Conservation (phyloP, 306 rosid species). For the Corylus americana region DNA sequence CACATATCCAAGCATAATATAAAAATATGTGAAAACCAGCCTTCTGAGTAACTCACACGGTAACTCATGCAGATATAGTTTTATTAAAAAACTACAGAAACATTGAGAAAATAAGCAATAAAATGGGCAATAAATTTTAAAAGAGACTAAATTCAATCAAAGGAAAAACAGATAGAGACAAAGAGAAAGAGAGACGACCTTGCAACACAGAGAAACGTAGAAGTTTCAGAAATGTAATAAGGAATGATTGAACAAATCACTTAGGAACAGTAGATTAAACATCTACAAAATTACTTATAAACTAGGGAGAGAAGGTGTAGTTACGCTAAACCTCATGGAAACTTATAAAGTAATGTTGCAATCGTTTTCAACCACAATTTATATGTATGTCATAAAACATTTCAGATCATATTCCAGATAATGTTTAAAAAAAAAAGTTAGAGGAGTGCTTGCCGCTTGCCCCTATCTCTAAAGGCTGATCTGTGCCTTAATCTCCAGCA, state of each 20-base stretch:
- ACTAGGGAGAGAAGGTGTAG: too few relatives aligned
- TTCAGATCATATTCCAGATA: too few relatives aligned
- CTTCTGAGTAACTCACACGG: not conserved
- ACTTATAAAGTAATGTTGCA: not conserved
- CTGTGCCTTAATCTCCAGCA: not conserved
- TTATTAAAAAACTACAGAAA: not conserved
- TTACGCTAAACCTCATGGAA: too few relatives aligned
- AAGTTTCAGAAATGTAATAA: not conserved
- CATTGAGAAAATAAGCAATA: not conserved
- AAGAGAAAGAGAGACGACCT: not conserved
- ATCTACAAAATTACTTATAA: too few relatives aligned
- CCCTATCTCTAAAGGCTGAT: not conserved
- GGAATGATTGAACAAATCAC: not conserved
- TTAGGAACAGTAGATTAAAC: not conserved
- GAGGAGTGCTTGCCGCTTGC: not conserved
- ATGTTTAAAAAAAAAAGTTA: not conserved
- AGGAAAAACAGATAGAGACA: not conserved
- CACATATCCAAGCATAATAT: not conserved
- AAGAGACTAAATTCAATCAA: not conserved
- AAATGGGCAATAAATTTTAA: not conserved
- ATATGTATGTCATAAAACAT: not conserved
- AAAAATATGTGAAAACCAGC: not conserved
- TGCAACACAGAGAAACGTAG: not conserved
- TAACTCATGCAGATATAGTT: not conserved
- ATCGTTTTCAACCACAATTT: not conserved